A percentile compares a stretch with the other conserved stretches of the same genome.
These are phyloP conservation scores for Trichoderma endophyticum DNA, from an alignment of 2,329 filamentous ascomycete species.

Conservation along the genomic window DNA sequence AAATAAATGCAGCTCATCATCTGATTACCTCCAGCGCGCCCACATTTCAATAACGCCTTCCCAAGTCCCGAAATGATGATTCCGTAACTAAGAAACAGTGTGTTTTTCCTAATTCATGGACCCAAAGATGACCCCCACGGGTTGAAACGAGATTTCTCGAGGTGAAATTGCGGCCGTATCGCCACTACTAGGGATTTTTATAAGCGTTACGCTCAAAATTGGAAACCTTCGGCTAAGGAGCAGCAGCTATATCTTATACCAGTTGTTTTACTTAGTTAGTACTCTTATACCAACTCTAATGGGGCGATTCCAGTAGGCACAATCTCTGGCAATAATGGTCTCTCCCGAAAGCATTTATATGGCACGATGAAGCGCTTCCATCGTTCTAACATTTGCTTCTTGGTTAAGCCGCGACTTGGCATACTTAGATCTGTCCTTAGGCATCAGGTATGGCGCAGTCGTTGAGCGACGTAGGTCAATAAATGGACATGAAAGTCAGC, in stretches of 20 bases:
- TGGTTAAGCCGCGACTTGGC: not conserved
- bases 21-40: not conserved
- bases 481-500: not conserved
- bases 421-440: not conserved
- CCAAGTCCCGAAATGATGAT: not conserved
- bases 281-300: not conserved
- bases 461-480: not conserved
- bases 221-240: not conserved
- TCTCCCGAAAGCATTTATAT: not conserved
- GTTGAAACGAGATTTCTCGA: not conserved
- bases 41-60: not conserved
- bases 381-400: not conserved
- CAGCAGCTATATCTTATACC: not conserved
- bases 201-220: not conserved
- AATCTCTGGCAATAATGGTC: not conserved
- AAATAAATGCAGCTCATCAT: not conserved
- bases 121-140: not conserved
- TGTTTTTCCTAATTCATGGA: not conserved
- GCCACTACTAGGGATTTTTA: not conserved
- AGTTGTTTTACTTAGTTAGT: not conserved
- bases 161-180: not conserved
- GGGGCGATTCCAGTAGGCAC: not conserved
- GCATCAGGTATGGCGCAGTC: not conserved
- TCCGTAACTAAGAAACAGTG: not conserved
- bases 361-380: not conserved